Evolutionary conservation across 345 rosid genomes (phyloP).

Genomic region (Populus simonii): DNA sequence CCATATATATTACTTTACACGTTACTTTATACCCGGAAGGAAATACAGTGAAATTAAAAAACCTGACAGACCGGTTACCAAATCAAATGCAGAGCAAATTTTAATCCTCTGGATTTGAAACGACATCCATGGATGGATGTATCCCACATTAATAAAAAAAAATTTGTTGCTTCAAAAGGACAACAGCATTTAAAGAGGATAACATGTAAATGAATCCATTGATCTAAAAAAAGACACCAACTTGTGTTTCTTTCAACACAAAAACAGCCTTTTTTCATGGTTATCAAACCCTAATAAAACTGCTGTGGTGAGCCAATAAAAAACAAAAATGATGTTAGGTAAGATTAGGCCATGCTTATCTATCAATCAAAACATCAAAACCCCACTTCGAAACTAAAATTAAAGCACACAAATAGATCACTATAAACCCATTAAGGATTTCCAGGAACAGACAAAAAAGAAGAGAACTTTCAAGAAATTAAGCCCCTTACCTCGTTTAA

Average conservation of each 20-base stretch:
- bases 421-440: not conserved
- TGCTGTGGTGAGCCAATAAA: not conserved
- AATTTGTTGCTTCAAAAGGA: not conserved
- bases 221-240: conserved; percentile 2
- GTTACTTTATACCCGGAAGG: not conserved
- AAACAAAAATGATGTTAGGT: not conserved
- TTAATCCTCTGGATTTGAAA: not conserved
- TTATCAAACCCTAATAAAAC: conserved; percentile 5
- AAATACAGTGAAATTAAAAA: not conserved
- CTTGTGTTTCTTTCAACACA: not conserved
- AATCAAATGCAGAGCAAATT: not conserved
- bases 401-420: conserved; percentile 18
- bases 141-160: not conserved
- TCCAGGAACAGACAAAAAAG: not conserved
- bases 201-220: not conserved
- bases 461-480: not conserved
- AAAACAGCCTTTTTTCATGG: not conserved
- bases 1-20: not conserved
- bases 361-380: conserved; percentile 16
- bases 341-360: conserved; percentile 9
- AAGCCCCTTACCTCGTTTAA: conserved; percentile 3
- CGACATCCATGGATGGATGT: not conserved
- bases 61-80: not conserved
- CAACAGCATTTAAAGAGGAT: not conserved
- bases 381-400: conserved; percentile 7